Percentiles rank a stretch among this genome's conserved stretches.
phyloP scores from a whole-genome alignment of 495 filamentous ascomycete genomes.

The Penicillium desertorum region DNA sequence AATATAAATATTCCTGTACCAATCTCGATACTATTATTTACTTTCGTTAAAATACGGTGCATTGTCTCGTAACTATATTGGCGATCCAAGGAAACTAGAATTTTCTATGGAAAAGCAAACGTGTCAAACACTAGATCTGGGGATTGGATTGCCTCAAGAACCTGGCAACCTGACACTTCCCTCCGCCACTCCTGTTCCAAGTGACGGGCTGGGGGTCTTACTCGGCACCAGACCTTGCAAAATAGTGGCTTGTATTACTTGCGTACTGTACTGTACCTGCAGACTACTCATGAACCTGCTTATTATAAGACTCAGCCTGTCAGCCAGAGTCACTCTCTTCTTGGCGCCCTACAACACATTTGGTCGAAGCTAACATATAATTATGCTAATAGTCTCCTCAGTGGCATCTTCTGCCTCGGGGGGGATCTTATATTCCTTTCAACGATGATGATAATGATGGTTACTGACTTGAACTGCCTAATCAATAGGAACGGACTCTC shows the following conservation, averaged over 20 bases:
- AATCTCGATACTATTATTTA: not conserved
- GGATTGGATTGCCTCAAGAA: slow-evolving; percentile 13
- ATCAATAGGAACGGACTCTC: no score
- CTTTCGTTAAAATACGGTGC: slow-evolving; percentile 1
- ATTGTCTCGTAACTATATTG: not conserved
- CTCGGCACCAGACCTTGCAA: slow-evolving; percentile 16
- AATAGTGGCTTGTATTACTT: slow-evolving; percentile 20
- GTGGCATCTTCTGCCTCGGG: no score
- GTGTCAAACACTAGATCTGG: slow-evolving; percentile 12
- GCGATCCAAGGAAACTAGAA: slow-evolving; percentile 4
- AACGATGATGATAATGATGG: no score
- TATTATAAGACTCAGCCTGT: slow-evolving; percentile 24
- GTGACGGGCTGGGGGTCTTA: slow-evolving; percentile 16
- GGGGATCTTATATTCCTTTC: no score
- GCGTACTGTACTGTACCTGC: slow-evolving; percentile 12
- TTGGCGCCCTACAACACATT: not conserved
- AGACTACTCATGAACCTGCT: slow-evolving; percentile 24
- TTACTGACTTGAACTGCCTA: no score
- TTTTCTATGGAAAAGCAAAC: slow-evolving; percentile 16
- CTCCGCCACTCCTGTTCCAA: slow-evolving; percentile 17
- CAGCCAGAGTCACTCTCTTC: slow-evolving; percentile 14
- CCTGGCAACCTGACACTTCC: slow-evolving; percentile 15
- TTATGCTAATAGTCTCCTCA: no score
- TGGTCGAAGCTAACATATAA: no score
- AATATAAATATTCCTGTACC: slow-evolving; percentile 2